phyloP scores from a whole-genome alignment of 164 flowering plant species.

The Brasenia schreberi region DNA sequence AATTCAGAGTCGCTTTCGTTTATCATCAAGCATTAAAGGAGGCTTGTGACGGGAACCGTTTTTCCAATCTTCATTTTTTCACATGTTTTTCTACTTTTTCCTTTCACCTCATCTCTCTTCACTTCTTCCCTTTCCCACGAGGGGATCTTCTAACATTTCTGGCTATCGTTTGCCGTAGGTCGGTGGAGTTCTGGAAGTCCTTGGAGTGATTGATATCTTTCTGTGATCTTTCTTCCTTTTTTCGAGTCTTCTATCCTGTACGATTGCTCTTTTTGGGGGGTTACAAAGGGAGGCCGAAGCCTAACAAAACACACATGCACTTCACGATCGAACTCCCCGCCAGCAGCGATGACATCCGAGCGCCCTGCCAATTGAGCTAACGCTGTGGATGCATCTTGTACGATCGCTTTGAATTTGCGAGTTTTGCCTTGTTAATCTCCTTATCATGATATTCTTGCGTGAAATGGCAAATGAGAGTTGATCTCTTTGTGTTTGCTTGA shows the following conservation, averaged over 20 bases:
- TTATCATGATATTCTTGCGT: too few relatives aligned
- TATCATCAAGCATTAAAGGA: neutral
- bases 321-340: too few relatives aligned
- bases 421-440: too few relatives aligned
- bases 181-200: neutral
- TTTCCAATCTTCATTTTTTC: neutral
- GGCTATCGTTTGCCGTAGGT: neutral
- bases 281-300: too few relatives aligned
- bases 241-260: neutral
- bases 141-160: neutral
- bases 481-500: neutral
- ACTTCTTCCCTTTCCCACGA: neutral
- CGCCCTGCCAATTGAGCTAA: too few relatives aligned
- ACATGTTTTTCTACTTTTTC: neutral
- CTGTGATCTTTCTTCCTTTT: neutral
- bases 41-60: neutral
- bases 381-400: too few relatives aligned
- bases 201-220: neutral
- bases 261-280: too few relatives aligned
- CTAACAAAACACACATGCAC: too few relatives aligned
- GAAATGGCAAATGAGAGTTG: neutral
- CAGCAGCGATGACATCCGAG: too few relatives aligned
- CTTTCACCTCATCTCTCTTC: neutral
- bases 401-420: too few relatives aligned
- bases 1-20: neutral